phyloP scores from a whole-genome alignment of 495 filamentous ascomycete species.

The Aspergillus saccharolyticus region DNA sequence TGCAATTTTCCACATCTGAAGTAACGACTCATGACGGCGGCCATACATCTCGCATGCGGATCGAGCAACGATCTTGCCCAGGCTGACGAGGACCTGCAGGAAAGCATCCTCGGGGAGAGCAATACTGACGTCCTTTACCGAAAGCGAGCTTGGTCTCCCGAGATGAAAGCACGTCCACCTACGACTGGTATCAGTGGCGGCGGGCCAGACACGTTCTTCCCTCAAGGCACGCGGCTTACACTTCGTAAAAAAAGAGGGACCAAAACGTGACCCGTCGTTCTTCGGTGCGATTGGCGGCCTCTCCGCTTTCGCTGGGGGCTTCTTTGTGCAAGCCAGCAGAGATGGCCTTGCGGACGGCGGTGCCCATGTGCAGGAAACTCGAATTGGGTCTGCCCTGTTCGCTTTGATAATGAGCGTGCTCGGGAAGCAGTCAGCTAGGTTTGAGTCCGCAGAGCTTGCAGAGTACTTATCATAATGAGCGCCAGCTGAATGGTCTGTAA shows the following conservation, averaged over 20 bases:
- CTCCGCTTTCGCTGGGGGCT: constrained; percentile 22
- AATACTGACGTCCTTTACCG: constrained; percentile 32
- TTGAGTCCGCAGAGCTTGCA: not conserved
- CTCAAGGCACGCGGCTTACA: constrained; percentile 17
- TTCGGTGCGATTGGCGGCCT: constrained; percentile 27
- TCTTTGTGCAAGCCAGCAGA: constrained; percentile 42
- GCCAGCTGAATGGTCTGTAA: constrained; percentile 40
- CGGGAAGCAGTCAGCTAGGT: constrained; percentile 1
- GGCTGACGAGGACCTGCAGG: constrained; percentile 24
- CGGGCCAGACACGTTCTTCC: not conserved
- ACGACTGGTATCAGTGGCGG: constrained; percentile 3
- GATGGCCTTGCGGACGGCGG: constrained; percentile 36
- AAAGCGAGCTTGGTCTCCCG: constrained; percentile 36
- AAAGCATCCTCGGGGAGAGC: constrained; percentile 34
- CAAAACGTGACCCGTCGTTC: constrained; percentile 39
- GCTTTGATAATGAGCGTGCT: constrained; percentile 38
- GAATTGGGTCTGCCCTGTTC: constrained; percentile 43
- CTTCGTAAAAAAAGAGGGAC: constrained; percentile 40
- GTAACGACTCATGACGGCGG: constrained; percentile 36
- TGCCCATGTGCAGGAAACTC: constrained; percentile 35
- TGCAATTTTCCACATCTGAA: constrained; percentile 42
- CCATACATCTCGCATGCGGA: constrained; percentile 38
- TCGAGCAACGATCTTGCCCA: constrained; percentile 32
- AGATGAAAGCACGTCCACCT: constrained; percentile 43
- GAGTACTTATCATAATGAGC: constrained; percentile 40